Conservation (phyloP, 768 basidiomycete genomes). For the Omphalotus guepiniiformis region DNA sequence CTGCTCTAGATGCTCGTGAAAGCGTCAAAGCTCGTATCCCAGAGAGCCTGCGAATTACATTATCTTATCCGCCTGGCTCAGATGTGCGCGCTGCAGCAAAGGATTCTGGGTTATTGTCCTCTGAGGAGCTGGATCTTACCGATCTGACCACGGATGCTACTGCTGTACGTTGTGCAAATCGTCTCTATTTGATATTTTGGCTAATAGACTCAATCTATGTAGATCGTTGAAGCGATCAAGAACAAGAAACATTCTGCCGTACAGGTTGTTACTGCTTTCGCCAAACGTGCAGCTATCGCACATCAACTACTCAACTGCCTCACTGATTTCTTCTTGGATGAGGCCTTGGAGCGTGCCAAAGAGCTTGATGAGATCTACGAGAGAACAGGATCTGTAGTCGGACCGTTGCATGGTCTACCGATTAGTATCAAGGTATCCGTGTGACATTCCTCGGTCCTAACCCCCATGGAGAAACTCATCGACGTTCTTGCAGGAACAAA, state of each 20-base stretch:
- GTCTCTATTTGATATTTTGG: background rate
- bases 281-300: slow-evolving; percentile 48
- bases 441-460: slow-evolving; percentile 19
- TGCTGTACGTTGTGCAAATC: slow-evolving; percentile 16
- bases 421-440: slow-evolving; percentile 34
- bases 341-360: slow-evolving; percentile 32
- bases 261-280: slow-evolving; percentile 37
- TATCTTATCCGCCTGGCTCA: slow-evolving; percentile 14
- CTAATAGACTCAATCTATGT: background rate
- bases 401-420: slow-evolving; percentile 39
- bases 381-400: slow-evolving; percentile 33
- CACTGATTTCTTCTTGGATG: slow-evolving; percentile 43
- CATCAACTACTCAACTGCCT: slow-evolving; percentile 41
- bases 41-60: slow-evolving; percentile 10
- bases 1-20: too few relatives aligned
- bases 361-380: slow-evolving; percentile 37
- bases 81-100: slow-evolving; percentile 29
- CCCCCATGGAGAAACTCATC: slow-evolving; percentile 14
- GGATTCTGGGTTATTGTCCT: slow-evolving; percentile 26
- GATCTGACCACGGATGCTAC: slow-evolving; percentile 29
- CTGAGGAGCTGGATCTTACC: slow-evolving; percentile 30
- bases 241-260: slow-evolving; percentile 31
- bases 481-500: slow-evolving; percentile 27
- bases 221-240: slow-evolving; percentile 22
- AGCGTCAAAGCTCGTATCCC: slow-evolving; percentile 16